Evolutionary conservation across 2,329 filamentous ascomycete genomes (phyloP), one percentile per base, ranked within the genome.

Genomic region (Monilinia fructicola): DNA sequence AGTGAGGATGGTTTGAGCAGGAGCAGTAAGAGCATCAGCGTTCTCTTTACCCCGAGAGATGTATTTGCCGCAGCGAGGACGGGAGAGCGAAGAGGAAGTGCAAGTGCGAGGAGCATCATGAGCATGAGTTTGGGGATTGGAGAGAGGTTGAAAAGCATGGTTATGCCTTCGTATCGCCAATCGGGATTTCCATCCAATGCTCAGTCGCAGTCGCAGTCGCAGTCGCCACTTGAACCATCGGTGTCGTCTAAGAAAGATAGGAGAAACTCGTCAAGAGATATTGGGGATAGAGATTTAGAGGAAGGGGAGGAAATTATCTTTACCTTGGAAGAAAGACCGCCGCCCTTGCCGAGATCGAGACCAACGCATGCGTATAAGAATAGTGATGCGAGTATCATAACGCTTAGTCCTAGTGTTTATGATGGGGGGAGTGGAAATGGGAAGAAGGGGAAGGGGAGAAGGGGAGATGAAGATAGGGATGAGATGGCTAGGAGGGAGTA

Each of bases 21-120:
- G 21, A 60, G 63, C 35, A 60, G 54, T 23, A 65, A 65, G 38
- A 65, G 63, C 11, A 60, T 65, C 7, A 60, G 63, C 11, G 63
- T 54, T 21, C 46, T 60, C 4, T 65, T 65, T 10, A 60, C 31
- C 2, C 54, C 54, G 0, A 14, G 63, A 14, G 35, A 46, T 2
- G 21, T 52, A 1, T 44, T 5, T 16, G 10, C 40, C 12, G 40
- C 40, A 16, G 11, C 35, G 0, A 23, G 18, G 2, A 60, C 42
- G 4, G 21, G 26, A 0, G n/a, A 11, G 23, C 44, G 26, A 21
- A 40, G 35, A 4, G 7, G 46, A 16, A 40, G 18, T 44, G 23
- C n/a, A 14, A 18, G 28, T 3, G 31, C 10, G n/a, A 35, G 54
- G 42, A 58, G 53, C n/a, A n/a, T 59, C 23, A 44, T 40, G 59